Evolutionary conservation across 176 grass and related monocot species (phyloP).

Genomic region (Aegilops bicornis): DNA sequence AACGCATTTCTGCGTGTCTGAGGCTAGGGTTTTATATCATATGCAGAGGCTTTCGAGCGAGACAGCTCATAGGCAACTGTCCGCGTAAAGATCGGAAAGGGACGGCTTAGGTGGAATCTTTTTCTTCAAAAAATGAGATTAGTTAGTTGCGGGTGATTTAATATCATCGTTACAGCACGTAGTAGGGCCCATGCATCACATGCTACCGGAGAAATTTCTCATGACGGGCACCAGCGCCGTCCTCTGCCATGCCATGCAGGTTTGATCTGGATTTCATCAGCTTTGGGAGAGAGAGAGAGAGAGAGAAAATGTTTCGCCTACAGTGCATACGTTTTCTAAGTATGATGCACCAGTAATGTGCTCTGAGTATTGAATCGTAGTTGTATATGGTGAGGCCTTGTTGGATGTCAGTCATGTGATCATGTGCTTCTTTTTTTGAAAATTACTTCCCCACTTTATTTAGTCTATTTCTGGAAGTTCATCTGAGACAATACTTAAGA

Average conservation of each 20-base stretch:
- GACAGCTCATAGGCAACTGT: slow-evolving; percentile 65
- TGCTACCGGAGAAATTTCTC: slow-evolving; percentile 28
- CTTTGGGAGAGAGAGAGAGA: background rate
- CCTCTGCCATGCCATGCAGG: slow-evolving; percentile 6
- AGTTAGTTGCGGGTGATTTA: slow-evolving; percentile 43
- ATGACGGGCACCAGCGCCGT: slow-evolving; percentile 18
- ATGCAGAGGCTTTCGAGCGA: slow-evolving; percentile 33
- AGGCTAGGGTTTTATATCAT: slow-evolving; percentile 47
- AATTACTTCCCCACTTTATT: too few relatives aligned
- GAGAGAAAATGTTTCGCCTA: background rate
- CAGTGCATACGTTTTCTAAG: background rate
- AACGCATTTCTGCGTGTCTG: slow-evolving; percentile 22
- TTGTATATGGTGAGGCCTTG: background rate
- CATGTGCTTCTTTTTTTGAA: background rate
- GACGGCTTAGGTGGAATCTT: slow-evolving; percentile 38
- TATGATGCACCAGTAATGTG: background rate
- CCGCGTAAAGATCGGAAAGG: slow-evolving; percentile 34
- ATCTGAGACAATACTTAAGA: too few relatives aligned
- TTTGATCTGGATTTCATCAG: slow-evolving; percentile 37
- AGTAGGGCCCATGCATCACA: slow-evolving; percentile 39
- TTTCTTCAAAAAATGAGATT: slow-evolving; percentile 33
- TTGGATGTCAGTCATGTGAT: background rate
- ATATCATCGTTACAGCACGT: slow-evolving; percentile 20
- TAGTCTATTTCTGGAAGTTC: too few relatives aligned
- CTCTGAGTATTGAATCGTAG: background rate